These are phyloP conservation scores for Podaxis sp. DNA, from an alignment of 768 basidiomycete species.

Conservation along the genomic window DNA sequence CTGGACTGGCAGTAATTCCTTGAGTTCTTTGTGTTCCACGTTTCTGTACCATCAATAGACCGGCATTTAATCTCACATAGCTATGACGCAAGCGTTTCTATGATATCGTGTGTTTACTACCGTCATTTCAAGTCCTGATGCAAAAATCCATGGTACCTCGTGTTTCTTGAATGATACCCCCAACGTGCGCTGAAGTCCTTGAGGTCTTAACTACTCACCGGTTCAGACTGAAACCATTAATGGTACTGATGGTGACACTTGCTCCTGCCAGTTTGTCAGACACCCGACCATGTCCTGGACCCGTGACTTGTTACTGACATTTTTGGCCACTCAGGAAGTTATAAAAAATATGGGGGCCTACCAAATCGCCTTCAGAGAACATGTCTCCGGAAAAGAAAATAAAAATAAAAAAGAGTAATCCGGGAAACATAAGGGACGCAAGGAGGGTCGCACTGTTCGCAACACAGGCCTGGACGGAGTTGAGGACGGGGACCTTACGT, in stretches of 20 bases:
- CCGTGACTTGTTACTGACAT: not conserved
- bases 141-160: not conserved
- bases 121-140: not conserved
- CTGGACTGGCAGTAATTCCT: not conserved
- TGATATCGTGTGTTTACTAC: not conserved
- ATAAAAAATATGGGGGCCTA: not conserved
- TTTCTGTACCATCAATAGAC: not conserved
- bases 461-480: no score
- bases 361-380: not conserved
- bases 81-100: not conserved
- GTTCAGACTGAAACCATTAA: not conserved
- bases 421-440: no score
- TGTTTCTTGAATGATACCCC: not conserved
- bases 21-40: not conserved
- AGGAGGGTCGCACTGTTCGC: no score
- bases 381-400: not conserved
- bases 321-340: not conserved
- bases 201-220: not conserved
- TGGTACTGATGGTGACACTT: not conserved
- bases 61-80: conserved; percentile 3
- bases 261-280: not conserved
- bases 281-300: not conserved
- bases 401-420: not conserved
- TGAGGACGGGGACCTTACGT: not conserved
- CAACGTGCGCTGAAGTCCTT: not conserved